These are phyloP conservation scores for Emmonsiellopsis sp. DNA, from an alignment of 2,329 filamentous ascomycete genomes.

Conservation along the genomic window DNA sequence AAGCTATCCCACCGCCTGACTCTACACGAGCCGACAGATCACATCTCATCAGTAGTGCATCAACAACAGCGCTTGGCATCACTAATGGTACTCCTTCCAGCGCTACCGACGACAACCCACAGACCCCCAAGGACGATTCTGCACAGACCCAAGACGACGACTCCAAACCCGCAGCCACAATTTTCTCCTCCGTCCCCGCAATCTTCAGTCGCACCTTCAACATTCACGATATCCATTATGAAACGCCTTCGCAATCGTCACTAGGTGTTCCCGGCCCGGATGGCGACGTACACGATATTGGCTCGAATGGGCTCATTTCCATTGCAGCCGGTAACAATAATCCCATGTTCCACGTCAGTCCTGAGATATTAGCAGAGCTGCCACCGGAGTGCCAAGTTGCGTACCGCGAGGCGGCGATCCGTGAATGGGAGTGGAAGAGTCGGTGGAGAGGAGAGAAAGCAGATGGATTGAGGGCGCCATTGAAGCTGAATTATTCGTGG, in stretches of 20 bases:
- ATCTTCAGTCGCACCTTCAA: slow-evolving; percentile 54
- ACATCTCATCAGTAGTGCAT: slow-evolving; percentile 25
- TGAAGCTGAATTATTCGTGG: slow-evolving; percentile 33
- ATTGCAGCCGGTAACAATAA: slow-evolving; percentile 19
- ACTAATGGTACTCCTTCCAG: slow-evolving; percentile 21
- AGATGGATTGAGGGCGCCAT: slow-evolving; percentile 34
- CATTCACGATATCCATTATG: slow-evolving; percentile 53
- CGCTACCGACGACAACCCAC: slow-evolving; percentile 6
- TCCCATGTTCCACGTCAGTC: slow-evolving; percentile 10
- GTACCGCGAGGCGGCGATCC: slow-evolving; percentile 57
- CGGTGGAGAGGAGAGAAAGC: slow-evolving; percentile 63
- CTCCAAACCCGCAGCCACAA: slow-evolving; percentile 18
- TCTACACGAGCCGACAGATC: slow-evolving; percentile 14
- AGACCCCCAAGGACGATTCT: slow-evolving; percentile 8
- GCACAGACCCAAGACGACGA: slow-evolving; percentile 11
- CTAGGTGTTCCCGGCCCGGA: slow-evolving; percentile 15
- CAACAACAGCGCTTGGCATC: slow-evolving; percentile 21
- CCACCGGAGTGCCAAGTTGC: slow-evolving; percentile 54
- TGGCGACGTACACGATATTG: slow-evolving; percentile 30
- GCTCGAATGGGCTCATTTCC: slow-evolving; percentile 34
- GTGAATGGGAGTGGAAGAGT: slow-evolving; percentile 63
- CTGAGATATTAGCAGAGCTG: slow-evolving; percentile 35
- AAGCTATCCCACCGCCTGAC: slow-evolving; percentile 52
- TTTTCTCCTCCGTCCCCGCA: slow-evolving; percentile 48
- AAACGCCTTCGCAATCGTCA: slow-evolving; percentile 16